These are phyloP conservation scores for Citropsis articulata DNA, from an alignment of 345 rosid species.

Conservation along the genomic window DNA sequence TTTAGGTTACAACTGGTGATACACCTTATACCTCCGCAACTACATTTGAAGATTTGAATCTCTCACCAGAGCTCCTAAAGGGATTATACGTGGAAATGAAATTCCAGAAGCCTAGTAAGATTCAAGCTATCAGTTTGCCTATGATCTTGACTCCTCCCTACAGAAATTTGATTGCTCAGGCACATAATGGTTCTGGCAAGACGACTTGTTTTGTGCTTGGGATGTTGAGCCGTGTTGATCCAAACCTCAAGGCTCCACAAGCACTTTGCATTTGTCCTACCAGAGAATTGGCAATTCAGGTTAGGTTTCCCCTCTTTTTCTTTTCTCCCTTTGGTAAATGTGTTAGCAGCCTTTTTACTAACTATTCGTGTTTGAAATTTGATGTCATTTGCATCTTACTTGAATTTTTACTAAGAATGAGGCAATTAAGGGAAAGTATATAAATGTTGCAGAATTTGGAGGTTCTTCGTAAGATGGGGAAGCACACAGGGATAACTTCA, in stretches of 20 bases:
- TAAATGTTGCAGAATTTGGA: slow-evolving; percentile 65
- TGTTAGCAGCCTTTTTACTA: not conserved
- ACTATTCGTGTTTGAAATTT: not conserved
- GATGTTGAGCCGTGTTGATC: slow-evolving; percentile 85
- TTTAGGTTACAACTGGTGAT: slow-evolving; percentile 70
- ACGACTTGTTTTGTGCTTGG: slow-evolving; percentile 97
- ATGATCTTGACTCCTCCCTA: slow-evolving; percentile 90
- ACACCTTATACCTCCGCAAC: slow-evolving; percentile 83
- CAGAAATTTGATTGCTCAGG: slow-evolving; percentile 87
- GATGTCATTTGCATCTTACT: not conserved
- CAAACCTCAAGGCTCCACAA: slow-evolving; percentile 54
- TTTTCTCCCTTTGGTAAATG: not conserved
- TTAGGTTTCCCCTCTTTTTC: slow-evolving; percentile 10
- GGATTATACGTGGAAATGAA: slow-evolving; percentile 93
- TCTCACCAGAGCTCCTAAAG: slow-evolving; percentile 74
- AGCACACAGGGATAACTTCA: slow-evolving; percentile 72
- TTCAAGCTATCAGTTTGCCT: slow-evolving; percentile 87
- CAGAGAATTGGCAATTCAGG: slow-evolving; percentile 92
- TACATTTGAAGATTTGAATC: slow-evolving; percentile 76
- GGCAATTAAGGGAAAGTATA: not conserved
- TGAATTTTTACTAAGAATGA: not conserved
- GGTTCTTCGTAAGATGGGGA: slow-evolving; percentile 93
- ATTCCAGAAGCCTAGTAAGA: slow-evolving; percentile 90
- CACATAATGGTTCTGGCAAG: slow-evolving; percentile 96
- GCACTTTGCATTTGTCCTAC: slow-evolving; percentile 98